Conservation (phyloP, 148 eudicot species). For the Beta vulgaris region DNA sequence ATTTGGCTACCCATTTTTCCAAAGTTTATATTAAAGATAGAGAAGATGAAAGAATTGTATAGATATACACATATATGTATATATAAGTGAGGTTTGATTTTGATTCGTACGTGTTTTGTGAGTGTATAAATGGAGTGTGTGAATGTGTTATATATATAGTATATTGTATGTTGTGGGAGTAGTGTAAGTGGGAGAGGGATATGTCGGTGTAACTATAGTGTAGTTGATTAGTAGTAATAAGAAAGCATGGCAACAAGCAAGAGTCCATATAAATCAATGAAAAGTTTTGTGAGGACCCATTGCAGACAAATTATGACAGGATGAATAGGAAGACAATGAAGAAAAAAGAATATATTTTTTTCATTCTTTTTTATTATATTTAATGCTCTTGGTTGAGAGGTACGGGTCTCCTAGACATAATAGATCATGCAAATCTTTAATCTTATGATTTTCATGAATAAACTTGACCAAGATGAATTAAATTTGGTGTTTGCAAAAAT, state of each 20-base stretch:
- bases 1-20: not conserved
- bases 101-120: not conserved
- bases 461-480: too few relatives aligned
- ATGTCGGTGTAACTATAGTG: constrained; percentile 9
- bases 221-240: not conserved
- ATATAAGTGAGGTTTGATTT: not conserved
- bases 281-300: constrained; percentile 1
- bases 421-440: not conserved
- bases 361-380: not conserved
- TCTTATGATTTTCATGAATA: too few relatives aligned
- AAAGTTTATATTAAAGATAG: not conserved
- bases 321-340: not conserved
- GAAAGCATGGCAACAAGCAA: not conserved
- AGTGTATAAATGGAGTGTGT: not conserved
- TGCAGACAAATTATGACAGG: constrained; percentile 9
- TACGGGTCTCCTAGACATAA: not conserved
- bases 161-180: too few relatives aligned
- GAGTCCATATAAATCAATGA: not conserved
- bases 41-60: not conserved
- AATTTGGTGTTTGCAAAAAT: too few relatives aligned
- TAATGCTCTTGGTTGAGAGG: not conserved
- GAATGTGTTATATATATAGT: too few relatives aligned
- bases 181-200: not conserved
- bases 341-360: not conserved
- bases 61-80: not conserved